A percentile compares a stretch with the other conserved stretches of the same genome.
These are phyloP conservation scores for Scedosporium aurantiacum DNA, from an alignment of 2,329 filamentous ascomycete genomes.

Conservation along the genomic window DNA sequence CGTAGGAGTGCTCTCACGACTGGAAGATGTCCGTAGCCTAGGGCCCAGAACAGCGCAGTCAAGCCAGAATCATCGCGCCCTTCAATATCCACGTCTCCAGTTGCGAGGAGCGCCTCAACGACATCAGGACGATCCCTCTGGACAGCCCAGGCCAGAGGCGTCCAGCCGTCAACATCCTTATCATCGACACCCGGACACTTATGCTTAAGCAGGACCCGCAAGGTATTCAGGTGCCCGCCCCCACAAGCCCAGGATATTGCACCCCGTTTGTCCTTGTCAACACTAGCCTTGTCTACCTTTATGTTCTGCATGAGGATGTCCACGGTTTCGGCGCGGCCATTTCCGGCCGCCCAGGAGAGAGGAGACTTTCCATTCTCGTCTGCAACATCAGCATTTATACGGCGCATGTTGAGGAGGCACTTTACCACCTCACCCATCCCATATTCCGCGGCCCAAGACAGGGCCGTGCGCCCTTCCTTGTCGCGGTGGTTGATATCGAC, in stretches of 20 bases:
- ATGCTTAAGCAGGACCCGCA: conserved; percentile 18
- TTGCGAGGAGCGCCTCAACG: conserved; percentile 19
- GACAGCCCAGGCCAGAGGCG: conserved; percentile 24
- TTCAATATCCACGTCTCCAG: conserved; percentile 19
- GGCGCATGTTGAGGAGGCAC: conserved; percentile 14
- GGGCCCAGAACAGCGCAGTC: conserved; percentile 22
- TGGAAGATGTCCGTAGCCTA: conserved; percentile 20
- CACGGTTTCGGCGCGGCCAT: conserved; percentile 15
- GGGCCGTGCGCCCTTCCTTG: conserved; percentile 18
- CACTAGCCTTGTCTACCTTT: conserved; percentile 15
- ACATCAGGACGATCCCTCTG: conserved; percentile 14
- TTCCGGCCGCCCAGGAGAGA: conserved; percentile 19
- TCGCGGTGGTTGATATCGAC: conserved; percentile 21
- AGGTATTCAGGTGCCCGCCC: conserved; percentile 14
- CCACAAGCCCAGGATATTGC: conserved; percentile 20
- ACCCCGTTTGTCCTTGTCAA: conserved; percentile 19
- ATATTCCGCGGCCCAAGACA: conserved; percentile 23
- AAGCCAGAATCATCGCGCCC: conserved; percentile 17
- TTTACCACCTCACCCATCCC: conserved; percentile 15
- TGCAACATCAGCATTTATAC: conserved; percentile 16
- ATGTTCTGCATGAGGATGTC: conserved; percentile 15
- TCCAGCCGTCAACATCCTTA: conserved; percentile 22
- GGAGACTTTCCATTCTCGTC: conserved; percentile 20
- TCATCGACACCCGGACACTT: conserved; percentile 19
- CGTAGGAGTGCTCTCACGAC: conserved; percentile 14